Conservation (phyloP, 331 rosid genomes). For the Prunus yedoensis region DNA sequence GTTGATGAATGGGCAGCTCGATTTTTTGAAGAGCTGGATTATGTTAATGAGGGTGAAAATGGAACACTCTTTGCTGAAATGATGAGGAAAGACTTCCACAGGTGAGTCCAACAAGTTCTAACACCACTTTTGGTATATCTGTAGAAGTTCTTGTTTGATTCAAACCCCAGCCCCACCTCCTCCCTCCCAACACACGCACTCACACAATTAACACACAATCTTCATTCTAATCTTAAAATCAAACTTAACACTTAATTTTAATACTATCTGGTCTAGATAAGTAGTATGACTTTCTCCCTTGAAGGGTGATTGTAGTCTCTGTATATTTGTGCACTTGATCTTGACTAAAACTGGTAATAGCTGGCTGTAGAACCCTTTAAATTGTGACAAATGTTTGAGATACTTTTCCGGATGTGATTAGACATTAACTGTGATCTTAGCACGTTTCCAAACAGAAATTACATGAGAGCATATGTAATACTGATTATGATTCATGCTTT, state of each 20-base stretch:
- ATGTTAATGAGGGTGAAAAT: conserved; percentile 94
- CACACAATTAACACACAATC: background rate
- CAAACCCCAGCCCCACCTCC: background rate
- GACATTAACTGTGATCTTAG: background rate
- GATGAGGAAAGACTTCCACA: conserved; percentile 99
- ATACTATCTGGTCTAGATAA: background rate
- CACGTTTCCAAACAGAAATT: background rate
- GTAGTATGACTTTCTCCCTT: background rate
- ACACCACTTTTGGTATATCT: background rate
- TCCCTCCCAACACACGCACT: background rate
- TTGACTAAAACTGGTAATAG: background rate
- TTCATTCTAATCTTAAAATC: background rate
- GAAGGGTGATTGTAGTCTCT: background rate
- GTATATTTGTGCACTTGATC: background rate
- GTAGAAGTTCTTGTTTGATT: conserved; percentile 6
- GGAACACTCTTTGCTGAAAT: conserved; percentile 84
- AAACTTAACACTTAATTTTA: background rate
- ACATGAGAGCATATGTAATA: background rate
- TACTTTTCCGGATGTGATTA: background rate
- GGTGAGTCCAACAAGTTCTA: conserved; percentile 45
- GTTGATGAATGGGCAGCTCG: conserved; percentile 99
- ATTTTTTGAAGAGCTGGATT: conserved; percentile 95
- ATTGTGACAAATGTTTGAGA: background rate
- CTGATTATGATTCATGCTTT: conserved; percentile 22
- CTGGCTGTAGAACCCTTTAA: background rate